phyloP scores from a whole-genome alignment of 768 basidiomycete species.

The Phlebiopsis gigantea region DNA sequence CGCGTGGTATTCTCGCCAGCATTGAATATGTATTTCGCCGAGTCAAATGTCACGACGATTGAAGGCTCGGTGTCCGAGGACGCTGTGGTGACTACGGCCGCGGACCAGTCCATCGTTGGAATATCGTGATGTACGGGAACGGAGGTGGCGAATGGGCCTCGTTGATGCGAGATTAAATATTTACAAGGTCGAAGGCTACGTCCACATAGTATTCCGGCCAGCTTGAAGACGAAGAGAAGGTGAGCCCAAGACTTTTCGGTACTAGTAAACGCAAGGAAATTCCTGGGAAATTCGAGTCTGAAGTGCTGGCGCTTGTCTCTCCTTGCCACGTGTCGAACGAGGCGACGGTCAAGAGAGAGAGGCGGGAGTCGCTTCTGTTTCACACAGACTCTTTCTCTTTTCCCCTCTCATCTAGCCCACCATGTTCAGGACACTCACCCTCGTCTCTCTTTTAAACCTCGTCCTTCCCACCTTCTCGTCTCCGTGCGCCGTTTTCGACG shows the following conservation, averaged over 20 bases:
- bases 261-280: too few species aligned
- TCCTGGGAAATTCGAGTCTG: background rate
- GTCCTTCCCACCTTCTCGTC: conserved; percentile 33
- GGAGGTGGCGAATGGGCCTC: background rate
- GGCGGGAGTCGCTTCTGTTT: background rate
- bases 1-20: conserved; percentile 77
- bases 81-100: conserved; percentile 49
- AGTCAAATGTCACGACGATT: conserved; percentile 68
- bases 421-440: conserved; percentile 35
- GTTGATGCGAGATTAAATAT: background rate
- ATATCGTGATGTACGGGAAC: background rate
- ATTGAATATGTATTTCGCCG: conserved; percentile 85
- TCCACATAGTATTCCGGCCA: conserved; percentile 13
- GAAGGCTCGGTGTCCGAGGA: conserved; percentile 81
- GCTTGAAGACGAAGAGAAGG: conserved; percentile 5
- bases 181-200: background rate
- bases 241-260: too few species aligned
- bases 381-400: background rate
- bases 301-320: background rate
- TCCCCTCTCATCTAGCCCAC: conserved; percentile 5
- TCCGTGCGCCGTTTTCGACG: conserved; percentile 77
- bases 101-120: conserved; percentile 46
- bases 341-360: background rate
- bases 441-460: conserved; percentile 51
- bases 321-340: background rate